Evolutionary conservation across 371 early-diverging fungal genomes (phyloP).

Genomic region (Mucor ambiguus): DNA sequence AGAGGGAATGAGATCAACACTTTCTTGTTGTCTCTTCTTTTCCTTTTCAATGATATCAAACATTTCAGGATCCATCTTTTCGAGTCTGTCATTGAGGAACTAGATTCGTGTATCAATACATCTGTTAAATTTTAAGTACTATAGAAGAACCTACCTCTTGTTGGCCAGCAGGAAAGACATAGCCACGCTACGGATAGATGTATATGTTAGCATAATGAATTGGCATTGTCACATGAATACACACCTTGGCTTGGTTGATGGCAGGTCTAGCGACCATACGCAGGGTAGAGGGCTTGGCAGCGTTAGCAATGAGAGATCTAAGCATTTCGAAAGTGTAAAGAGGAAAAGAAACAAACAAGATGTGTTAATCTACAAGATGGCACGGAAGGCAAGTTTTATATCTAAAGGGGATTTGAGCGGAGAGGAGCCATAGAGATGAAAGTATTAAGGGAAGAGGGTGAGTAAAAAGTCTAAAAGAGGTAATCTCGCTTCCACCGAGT

Average conservation of each 20-base stretch:
- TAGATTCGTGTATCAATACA: constrained; percentile 12
- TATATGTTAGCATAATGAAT: background rate
- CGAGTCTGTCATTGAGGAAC: constrained; percentile 71
- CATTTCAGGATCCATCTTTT: constrained; percentile 90
- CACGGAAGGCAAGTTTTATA: constrained; percentile 10
- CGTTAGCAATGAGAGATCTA: constrained; percentile 31
- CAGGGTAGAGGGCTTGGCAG: constrained; percentile 24
- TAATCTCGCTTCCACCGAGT: constrained; percentile 47
- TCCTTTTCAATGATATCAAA: constrained; percentile 94
- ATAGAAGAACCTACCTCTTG: constrained; percentile 44
- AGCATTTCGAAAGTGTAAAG: constrained; percentile 31
- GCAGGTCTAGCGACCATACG: constrained; percentile 31
- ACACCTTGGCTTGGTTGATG: constrained; percentile 28
- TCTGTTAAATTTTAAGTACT: background rate
- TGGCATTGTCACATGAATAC: background rate
- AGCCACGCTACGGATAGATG: constrained; percentile 46
- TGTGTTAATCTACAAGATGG: constrained; percentile 10
- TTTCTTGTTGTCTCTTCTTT: constrained; percentile 95
- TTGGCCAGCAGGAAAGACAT: constrained; percentile 68
- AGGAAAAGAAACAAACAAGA: constrained; percentile 17
- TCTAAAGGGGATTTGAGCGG: constrained; percentile 4
- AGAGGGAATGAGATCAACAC: constrained; percentile 95
- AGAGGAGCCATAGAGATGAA: constrained; percentile 6
- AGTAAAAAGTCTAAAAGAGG: constrained; percentile 34
- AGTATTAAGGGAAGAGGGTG: constrained; percentile 2